Percentiles rank a stretch among this genome's conserved stretches.
Conservation (phyloP, 192 early-diverging fungal genomes). For the Backusella tuberculispora region DNA sequence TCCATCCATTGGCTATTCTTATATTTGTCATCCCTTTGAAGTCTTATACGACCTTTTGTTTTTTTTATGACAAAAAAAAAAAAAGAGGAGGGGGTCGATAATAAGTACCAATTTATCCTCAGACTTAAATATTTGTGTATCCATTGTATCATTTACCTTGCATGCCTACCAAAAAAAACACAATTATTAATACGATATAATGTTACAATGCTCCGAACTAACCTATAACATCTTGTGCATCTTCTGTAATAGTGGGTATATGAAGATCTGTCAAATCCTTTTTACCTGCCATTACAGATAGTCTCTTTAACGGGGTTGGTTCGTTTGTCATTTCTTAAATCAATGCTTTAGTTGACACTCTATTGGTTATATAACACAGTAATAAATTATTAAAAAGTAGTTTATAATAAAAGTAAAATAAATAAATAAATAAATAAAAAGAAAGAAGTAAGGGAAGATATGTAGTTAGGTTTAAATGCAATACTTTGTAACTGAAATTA, state of each 20-base stretch:
- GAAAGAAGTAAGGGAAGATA: conserved; percentile 13
- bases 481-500: conserved; percentile 18
- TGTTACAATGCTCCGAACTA: conserved; percentile 15
- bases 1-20: conserved; percentile 49
- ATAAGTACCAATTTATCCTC: background rate
- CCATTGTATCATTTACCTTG: conserved; percentile 24
- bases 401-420: background rate
- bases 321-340: conserved; percentile 29
- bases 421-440: background rate
- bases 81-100: background rate
- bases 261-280: conserved; percentile 45
- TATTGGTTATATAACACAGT: background rate
- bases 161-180: conserved; percentile 23
- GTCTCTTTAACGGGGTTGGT: conserved; percentile 37
- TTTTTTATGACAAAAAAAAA: background rate
- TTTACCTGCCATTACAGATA: conserved; percentile 44
- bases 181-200: conserved; percentile 4
- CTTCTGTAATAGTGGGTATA: conserved; percentile 51
- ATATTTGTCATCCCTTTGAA: conserved; percentile 25
- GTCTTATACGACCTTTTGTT: conserved; percentile 24
- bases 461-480: conserved; percentile 9
- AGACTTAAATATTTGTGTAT: background rate
- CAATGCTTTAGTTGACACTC: background rate
- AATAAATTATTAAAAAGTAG: background rate
- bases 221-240: conserved; percentile 49